phyloP scores from a whole-genome alignment of 371 early-diverging fungal species.

The Mucor lusitanicus region DNA sequence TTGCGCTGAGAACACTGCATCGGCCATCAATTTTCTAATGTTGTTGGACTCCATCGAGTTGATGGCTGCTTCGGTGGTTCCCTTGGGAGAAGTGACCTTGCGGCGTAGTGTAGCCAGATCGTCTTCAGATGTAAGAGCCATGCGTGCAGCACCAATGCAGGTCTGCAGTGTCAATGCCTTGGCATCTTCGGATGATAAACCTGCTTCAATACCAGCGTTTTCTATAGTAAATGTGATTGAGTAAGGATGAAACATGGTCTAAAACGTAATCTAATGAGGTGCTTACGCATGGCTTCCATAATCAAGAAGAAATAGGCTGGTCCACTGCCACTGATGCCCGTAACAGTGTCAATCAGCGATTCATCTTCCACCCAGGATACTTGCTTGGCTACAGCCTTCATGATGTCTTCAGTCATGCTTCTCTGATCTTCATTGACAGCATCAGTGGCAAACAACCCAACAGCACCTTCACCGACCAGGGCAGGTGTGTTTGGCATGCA shows the following conservation, averaged over 20 bases:
- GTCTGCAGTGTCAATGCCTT: slow-evolving; percentile 85
- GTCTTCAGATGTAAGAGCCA: slow-evolving; percentile 74
- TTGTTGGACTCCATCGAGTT: slow-evolving; percentile 69
- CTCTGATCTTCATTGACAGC: slow-evolving; percentile 64
- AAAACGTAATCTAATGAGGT: neutral
- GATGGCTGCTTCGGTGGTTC: slow-evolving; percentile 92
- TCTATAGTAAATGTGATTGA: slow-evolving; percentile 32
- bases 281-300: slow-evolving; percentile 81
- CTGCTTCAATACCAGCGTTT: slow-evolving; percentile 79
- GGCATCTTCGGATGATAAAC: slow-evolving; percentile 76
- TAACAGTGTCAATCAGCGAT: slow-evolving; percentile 82
- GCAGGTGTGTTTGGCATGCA: slow-evolving; percentile 97
- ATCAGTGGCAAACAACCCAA: slow-evolving; percentile 78
- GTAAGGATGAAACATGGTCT: neutral
- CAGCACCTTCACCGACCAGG: slow-evolving; percentile 84
- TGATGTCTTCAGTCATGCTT: slow-evolving; percentile 62
- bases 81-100: slow-evolving; percentile 93
- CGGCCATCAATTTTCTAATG: slow-evolving; percentile 55
- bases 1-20: slow-evolving; percentile 72
- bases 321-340: slow-evolving; percentile 86
- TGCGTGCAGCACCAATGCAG: slow-evolving; percentile 86
- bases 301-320: slow-evolving; percentile 95
- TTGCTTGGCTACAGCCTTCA: slow-evolving; percentile 74
- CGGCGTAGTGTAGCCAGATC: slow-evolving; percentile 77
- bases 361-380: slow-evolving; percentile 83